phyloP scores from a whole-genome alignment of 805 yeast species.

The Ogataea nakhonphanomensis region DNA sequence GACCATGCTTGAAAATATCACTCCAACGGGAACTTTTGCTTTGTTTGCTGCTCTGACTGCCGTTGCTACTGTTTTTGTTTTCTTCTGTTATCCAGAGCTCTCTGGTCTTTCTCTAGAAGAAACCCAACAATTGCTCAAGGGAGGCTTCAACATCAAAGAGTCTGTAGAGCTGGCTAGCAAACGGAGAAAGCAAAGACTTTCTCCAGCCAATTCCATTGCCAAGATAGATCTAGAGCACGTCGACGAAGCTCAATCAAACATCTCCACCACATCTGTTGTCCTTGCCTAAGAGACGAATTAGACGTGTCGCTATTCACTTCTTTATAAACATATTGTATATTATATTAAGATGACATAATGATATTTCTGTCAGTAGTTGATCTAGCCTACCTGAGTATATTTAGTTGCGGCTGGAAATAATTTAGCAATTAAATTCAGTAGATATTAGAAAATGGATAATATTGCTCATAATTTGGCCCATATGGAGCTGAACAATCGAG shows the following conservation, averaged over 20 bases:
- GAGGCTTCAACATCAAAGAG: slow-evolving; percentile 81
- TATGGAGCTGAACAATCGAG: not conserved
- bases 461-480: slow-evolving; percentile 3
- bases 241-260: not conserved
- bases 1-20: slow-evolving; percentile 88
- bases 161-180: slow-evolving; percentile 52
- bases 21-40: slow-evolving; percentile 93
- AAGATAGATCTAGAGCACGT: slow-evolving; percentile 4
- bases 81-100: slow-evolving; percentile 88
- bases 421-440: not conserved
- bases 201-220: not conserved
- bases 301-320: not conserved
- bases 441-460: not conserved
- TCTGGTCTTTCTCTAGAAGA: slow-evolving; percentile 89
- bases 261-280: no score
- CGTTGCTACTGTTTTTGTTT: slow-evolving; percentile 68
- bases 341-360: not conserved
- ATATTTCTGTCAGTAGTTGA: slow-evolving; percentile 1
- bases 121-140: slow-evolving; percentile 73
- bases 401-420: slow-evolving; percentile 3
- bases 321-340: not conserved
- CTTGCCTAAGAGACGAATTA: no score
- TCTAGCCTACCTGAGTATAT: not conserved
- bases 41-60: slow-evolving; percentile 82
- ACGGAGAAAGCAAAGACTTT: slow-evolving; percentile 26